Evolutionary conservation across 148 eudicot species (phyloP).

Genomic region (Salicornia ramosissima): DNA sequence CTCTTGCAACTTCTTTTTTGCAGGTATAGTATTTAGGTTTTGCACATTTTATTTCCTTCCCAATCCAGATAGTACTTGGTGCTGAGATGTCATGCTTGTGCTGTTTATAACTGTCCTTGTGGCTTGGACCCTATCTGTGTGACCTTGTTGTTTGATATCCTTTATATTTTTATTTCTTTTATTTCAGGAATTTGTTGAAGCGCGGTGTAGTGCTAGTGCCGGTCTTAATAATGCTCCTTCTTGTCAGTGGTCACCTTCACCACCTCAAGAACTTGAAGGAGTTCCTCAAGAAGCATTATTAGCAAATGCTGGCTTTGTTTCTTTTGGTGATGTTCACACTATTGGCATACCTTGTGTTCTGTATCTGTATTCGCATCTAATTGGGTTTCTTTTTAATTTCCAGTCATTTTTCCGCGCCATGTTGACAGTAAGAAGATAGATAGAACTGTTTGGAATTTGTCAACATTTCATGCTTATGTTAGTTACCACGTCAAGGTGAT

Average conservation of each 20-base stretch:
- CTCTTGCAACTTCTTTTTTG: conserved; percentile 83
- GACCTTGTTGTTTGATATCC: not conserved
- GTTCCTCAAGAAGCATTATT: conserved; percentile 55
- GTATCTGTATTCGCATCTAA: conserved; percentile 7
- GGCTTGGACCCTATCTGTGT: not conserved
- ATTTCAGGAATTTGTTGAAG: conserved; percentile 78
- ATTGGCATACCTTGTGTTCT: conserved; percentile 18
- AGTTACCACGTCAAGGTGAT: conserved; percentile 95
- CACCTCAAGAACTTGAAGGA: conserved; percentile 73
- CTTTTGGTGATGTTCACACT: conserved; percentile 51
- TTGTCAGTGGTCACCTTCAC: conserved; percentile 88
- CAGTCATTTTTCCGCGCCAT: conserved; percentile 88
- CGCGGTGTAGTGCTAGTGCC: conserved; percentile 67
- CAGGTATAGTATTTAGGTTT: conserved; percentile 45
- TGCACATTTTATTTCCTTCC: not conserved
- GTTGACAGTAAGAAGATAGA: conserved; percentile 88
- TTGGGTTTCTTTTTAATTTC: conserved; percentile 16
- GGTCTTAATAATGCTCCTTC: conserved; percentile 78
- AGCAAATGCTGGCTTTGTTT: conserved; percentile 93
- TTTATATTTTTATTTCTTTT: conserved; percentile 15
- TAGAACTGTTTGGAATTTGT: conserved; percentile 84
- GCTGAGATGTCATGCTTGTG: not conserved
- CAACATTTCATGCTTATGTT: conserved; percentile 87
- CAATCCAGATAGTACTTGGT: not conserved
- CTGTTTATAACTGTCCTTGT: not conserved